Base-by-base conservation (phyloP, 2,329 filamentous ascomycete species). In the Metarhizium brunneum region DNA sequence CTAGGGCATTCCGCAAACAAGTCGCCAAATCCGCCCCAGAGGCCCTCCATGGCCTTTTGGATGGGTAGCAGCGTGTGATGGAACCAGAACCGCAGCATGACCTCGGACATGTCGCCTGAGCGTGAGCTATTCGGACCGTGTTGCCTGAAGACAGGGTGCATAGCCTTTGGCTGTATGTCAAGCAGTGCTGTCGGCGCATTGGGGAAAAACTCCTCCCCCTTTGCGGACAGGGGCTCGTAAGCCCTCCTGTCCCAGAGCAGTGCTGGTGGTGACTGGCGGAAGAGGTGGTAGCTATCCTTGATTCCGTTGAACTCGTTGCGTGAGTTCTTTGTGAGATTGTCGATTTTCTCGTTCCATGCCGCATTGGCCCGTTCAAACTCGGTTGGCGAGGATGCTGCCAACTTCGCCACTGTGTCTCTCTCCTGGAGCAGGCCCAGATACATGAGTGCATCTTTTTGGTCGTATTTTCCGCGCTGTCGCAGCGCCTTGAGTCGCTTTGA, bases 241-340 rank as follows among this genome's bases (percentile, higher is more conserved):
- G 75, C 71, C 16, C 91, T 83, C 1, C 80, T 77, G 68, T 95
- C 90, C 83, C 85, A 92, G 30, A 76, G 63, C 3, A 92, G 68
- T 1, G 77, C 62, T 0, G 83, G 79, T 1, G 77, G 73, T 0
- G 74, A 62, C 67, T 78, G 73, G 52, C 71, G 66, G 62, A 78
- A 74, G 16, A 79, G 60, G 59, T 81, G 78, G 48, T 76, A 66
- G 63, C 84, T 82, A 62, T 88, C 84, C 35, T 74, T 71, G 50
- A 71, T 63, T 35, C 71, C 66, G 25, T 64, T 56, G 62, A 75
- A 76, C 54, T 74, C 70, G 36, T 66, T 65, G 30, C 63, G 60
- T 10, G 61, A 56, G 62, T 66, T 69, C 56, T 67, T 68, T 54
- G 69, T 66, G 43, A 72, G 56, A 36, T 59, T 59, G 38, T 64